Evolutionary conservation across 2,329 filamentous ascomycete species (phyloP).

Genomic region (Phyllosticta citriasiana): DNA sequence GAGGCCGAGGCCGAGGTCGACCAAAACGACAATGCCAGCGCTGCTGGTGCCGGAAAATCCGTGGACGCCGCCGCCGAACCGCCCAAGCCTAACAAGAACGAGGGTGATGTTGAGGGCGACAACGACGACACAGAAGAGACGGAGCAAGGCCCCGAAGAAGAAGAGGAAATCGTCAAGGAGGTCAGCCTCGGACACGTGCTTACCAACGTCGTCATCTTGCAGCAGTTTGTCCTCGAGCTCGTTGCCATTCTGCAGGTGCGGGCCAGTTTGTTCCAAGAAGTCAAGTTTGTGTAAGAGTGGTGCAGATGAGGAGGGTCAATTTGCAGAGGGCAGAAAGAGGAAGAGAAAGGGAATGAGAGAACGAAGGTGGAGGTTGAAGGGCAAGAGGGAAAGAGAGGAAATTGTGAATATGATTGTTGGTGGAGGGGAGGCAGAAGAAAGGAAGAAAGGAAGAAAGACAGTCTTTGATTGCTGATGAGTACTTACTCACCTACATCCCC

Average conservation of each 20-base stretch:
- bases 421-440: too few relatives aligned
- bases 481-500: too few relatives aligned
- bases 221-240: conserved; percentile 41
- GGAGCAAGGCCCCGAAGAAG: conserved; percentile 7
- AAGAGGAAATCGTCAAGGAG: conserved; percentile 24
- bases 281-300: conserved; percentile 25
- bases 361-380: background rate
- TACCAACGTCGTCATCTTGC: conserved; percentile 41
- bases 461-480: too few relatives aligned
- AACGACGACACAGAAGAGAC: background rate
- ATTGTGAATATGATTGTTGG: too few relatives aligned
- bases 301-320: background rate
- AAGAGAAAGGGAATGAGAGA: background rate
- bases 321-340: background rate
- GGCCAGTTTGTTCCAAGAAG: conserved; percentile 38
- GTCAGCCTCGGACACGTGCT: conserved; percentile 40
- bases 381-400: background rate
- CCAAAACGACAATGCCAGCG: background rate
- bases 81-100: background rate
- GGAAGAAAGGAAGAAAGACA: too few relatives aligned
- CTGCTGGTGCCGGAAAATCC: too few relatives aligned
- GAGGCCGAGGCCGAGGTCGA: background rate
- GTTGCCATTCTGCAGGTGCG: conserved; percentile 39
- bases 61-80: background rate
- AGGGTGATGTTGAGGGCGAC: conserved; percentile 10